Percentiles rank a stretch among this genome's conserved stretches.
phyloP scores from a whole-genome alignment of 2,329 filamentous ascomycete genomes.

The Colletotrichum aenigma region DNA sequence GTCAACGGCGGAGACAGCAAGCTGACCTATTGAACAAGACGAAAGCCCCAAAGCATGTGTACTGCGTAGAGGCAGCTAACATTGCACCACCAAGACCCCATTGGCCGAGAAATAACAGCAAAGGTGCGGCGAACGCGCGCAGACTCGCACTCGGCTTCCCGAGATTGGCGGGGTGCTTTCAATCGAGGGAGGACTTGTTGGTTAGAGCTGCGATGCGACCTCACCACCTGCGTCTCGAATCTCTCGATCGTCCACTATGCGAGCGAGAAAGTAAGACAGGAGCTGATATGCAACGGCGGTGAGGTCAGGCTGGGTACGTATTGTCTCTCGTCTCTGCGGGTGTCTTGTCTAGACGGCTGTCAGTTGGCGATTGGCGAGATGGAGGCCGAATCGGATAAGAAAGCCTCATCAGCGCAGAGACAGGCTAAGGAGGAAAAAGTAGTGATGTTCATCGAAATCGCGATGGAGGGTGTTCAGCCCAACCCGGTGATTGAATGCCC shows the following conservation, averaged over 20 bases:
- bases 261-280: not conserved
- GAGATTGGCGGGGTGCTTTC: not conserved
- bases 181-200: not conserved
- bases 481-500: not conserved
- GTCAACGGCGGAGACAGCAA: not conserved
- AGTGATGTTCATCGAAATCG: not conserved
- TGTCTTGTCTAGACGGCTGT: not conserved
- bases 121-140: not conserved
- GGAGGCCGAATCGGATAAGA: not conserved
- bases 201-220: not conserved
- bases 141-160: not conserved
- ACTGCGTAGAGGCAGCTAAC: not conserved
- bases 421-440: not conserved
- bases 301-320: not conserved
- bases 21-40: not conserved
- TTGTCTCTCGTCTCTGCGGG: not conserved
- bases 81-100: not conserved
- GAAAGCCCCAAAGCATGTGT: not conserved
- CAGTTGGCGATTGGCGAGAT: not conserved
- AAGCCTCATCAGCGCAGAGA: not conserved
- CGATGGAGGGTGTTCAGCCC: not conserved
- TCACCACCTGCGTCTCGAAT: not conserved
- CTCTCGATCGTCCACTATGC: not conserved
- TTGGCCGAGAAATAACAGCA: not conserved
- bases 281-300: slow-evolving; percentile 9